phyloP scores from a whole-genome alignment of 495 filamentous ascomycete species.

The Pyrenopolyporus hunteri region DNA sequence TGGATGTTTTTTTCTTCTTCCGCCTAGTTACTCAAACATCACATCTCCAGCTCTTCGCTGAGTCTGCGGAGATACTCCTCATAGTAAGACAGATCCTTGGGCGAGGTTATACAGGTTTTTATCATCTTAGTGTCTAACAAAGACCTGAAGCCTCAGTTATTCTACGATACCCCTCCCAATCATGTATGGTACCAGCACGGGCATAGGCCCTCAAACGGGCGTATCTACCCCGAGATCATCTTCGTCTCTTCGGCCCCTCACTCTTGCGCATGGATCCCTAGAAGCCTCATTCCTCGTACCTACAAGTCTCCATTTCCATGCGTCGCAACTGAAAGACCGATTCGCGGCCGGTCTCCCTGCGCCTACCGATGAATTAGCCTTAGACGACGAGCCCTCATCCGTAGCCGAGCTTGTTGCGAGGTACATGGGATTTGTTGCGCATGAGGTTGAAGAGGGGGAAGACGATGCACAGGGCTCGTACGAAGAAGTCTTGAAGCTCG shows the following conservation, averaged over 20 bases:
- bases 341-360: constrained; percentile 84
- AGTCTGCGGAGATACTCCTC: constrained; percentile 43
- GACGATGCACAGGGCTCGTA: constrained; percentile 84
- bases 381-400: constrained; percentile 97
- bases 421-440: constrained; percentile 86
- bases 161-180: constrained; percentile 32
- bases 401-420: constrained; percentile 86
- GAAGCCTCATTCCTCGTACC: constrained; percentile 94
- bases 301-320: constrained; percentile 92
- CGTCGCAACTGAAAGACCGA: constrained; percentile 84
- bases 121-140: constrained; percentile 11
- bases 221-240: constrained; percentile 91
- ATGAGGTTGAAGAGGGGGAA: constrained; percentile 87
- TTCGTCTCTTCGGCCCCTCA: constrained; percentile 86
- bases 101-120: background rate
- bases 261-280: constrained; percentile 88
- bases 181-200: constrained; percentile 90
- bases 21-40: constrained; percentile 24
- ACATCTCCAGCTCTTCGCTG: constrained; percentile 49
- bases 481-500: constrained; percentile 84
- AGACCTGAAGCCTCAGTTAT: constrained; percentile 5
- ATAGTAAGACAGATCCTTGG: constrained; percentile 19
- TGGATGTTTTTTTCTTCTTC: constrained; percentile 13
- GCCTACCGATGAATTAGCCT: constrained; percentile 94
- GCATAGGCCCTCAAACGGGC: constrained; percentile 86